Conservation (phyloP, 371 early-diverging fungal species). For the Mortierella sp. region DNA sequence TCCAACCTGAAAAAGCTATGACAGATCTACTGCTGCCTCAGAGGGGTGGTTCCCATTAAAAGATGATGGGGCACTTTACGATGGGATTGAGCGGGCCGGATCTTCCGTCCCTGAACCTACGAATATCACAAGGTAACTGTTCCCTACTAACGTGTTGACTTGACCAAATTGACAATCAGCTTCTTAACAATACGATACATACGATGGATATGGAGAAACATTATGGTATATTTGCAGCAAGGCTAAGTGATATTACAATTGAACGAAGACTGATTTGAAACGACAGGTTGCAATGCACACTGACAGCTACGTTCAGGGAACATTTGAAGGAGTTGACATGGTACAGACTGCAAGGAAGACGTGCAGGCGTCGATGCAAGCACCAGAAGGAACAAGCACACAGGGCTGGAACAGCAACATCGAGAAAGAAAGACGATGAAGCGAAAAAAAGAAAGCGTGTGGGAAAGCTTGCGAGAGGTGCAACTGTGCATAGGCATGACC, state of each 20-base stretch:
- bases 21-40: conserved; percentile 3
- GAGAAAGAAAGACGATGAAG: conserved; percentile 5
- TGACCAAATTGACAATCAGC: too few species aligned
- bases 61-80: background rate
- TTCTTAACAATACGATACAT: background rate
- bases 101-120: too few species aligned
- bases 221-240: conserved; percentile 2
- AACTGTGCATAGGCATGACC: too few species aligned
- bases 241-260: conserved; percentile 34
- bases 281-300: too few species aligned
- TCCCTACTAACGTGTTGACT: too few species aligned
- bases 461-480: background rate
- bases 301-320: too few species aligned
- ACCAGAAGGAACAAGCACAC: conserved; percentile 7
- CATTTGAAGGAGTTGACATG: background rate
- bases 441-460: background rate
- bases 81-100: too few species aligned
- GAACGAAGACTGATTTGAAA: too few species aligned
- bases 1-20: conserved; percentile 7
- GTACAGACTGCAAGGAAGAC: conserved; percentile 16
- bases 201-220: background rate
- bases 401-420: conserved; percentile 1
- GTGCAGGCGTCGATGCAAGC: conserved; percentile 13
- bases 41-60: conserved; percentile 7
- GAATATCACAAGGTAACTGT: too few species aligned